Evolutionary conservation across 140 eudicot species (phyloP).

Genomic region (Anethum foeniculum): DNA sequence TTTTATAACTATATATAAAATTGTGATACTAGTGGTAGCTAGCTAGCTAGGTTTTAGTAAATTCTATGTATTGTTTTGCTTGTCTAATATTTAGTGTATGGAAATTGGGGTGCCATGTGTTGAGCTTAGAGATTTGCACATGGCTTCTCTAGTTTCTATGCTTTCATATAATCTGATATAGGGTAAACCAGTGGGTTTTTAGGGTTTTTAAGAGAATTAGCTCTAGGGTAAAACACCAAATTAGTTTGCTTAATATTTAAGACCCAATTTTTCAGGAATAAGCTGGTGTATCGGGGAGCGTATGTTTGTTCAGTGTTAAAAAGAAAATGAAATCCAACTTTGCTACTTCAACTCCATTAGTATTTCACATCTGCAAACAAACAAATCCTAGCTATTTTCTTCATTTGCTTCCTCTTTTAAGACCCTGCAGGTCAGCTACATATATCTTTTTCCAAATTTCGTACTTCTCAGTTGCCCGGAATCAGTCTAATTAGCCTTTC

Average conservation of each 20-base stretch:
- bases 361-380: neutral
- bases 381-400: neutral
- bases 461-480: no score
- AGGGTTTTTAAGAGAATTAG: constrained; percentile 61
- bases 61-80: neutral
- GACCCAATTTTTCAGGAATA: constrained; percentile 4
- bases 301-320: neutral
- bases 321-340: neutral
- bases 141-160: constrained; percentile 72
- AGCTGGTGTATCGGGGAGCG: constrained; percentile 19
- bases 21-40: neutral
- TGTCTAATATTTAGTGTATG: neutral
- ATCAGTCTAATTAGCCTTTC: no score
- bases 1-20: no score
- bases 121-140: constrained; percentile 78
- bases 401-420: no score
- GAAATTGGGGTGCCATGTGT: constrained; percentile 53
- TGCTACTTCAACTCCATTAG: neutral
- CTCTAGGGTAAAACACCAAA: constrained; percentile 45
- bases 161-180: constrained; percentile 14
- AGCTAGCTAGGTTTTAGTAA: neutral
- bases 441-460: no score
- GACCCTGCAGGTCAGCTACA: no score
- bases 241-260: constrained; percentile 10
- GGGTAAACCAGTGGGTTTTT: constrained; percentile 22